Evolutionary conservation across 73 alveolate genomes (phyloP).

Genomic region (Blepharisma stoltei): DNA sequence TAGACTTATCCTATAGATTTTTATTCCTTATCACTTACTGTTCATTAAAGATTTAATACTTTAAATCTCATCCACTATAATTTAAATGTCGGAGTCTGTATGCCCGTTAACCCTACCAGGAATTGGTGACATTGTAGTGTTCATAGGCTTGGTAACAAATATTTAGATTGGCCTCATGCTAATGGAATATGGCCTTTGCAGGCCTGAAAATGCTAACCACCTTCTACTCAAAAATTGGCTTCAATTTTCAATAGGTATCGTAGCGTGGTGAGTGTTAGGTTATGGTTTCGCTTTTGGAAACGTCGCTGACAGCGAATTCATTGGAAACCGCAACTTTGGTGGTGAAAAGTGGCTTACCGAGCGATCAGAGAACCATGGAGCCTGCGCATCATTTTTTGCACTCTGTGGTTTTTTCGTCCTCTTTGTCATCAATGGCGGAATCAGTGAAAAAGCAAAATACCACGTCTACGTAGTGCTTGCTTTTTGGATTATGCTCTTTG

Average conservation of each 20-base stretch:
- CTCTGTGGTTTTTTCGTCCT: constrained; percentile 4
- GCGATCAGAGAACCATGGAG: neutral
- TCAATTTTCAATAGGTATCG: constrained; percentile 4
- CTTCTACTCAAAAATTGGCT: neutral
- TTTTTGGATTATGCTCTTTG: neutral
- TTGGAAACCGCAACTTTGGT: constrained; percentile 16
- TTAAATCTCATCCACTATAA: too few species aligned
- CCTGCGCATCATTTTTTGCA: neutral
- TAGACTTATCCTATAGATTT: too few species aligned
- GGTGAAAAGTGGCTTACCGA: constrained; percentile 12
- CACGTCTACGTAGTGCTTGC: neutral
- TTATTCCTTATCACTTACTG: too few species aligned
- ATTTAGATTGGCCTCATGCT: constrained; percentile 22
- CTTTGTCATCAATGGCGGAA: neutral
- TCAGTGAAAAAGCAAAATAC: neutral
- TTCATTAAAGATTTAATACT: too few species aligned
- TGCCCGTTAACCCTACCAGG: constrained; percentile 10
- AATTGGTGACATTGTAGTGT: neutral
- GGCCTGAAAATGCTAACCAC: neutral
- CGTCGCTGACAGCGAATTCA: constrained; percentile 18
- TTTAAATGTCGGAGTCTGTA: too few species aligned
- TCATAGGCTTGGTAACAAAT: constrained; percentile 11
- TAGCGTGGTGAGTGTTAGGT: neutral
- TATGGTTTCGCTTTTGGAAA: constrained; percentile 15
- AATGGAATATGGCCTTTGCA: constrained; percentile 11